Conservation (phyloP, 2,329 filamentous ascomycete species). For the Fusarium solani-melongenae region DNA sequence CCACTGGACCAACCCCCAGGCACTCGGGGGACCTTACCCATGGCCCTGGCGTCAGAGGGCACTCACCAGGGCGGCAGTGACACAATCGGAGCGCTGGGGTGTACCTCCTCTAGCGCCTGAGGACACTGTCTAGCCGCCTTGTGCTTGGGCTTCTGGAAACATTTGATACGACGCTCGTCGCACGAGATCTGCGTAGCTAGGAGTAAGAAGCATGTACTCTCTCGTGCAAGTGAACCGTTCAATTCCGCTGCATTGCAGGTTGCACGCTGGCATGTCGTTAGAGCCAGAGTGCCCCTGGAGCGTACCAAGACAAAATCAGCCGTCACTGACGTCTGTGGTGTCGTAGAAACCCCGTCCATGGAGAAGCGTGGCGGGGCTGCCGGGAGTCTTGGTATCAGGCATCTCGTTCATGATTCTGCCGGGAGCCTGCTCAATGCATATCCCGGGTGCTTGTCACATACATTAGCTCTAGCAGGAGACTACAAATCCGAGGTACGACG, state of each 20-base stretch:
- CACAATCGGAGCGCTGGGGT: slow-evolving; percentile 13
- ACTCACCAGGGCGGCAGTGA: slow-evolving; percentile 11
- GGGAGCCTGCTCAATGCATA: neutral
- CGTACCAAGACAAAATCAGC: neutral
- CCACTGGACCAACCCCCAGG: slow-evolving; percentile 14
- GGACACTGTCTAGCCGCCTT: slow-evolving; percentile 5
- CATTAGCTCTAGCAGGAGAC: neutral
- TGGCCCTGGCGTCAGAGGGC: slow-evolving; percentile 28
- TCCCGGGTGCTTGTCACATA: neutral
- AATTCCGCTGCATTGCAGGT: neutral
- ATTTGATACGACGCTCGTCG: slow-evolving; percentile 6
- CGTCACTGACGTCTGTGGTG: slow-evolving; percentile 6
- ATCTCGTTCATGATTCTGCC: slow-evolving; percentile 3
- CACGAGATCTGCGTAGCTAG: slow-evolving; percentile 7
- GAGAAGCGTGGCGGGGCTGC: neutral
- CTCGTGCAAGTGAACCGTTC: neutral
- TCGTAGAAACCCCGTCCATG: neutral
- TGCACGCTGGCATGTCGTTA: neutral
- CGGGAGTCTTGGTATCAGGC: slow-evolving; percentile 5
- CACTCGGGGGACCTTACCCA: slow-evolving; percentile 14
- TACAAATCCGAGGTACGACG: neutral
- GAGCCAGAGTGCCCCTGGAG: neutral
- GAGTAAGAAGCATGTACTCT: neutral
- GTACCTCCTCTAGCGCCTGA: neutral
- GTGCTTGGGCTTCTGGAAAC: slow-evolving; percentile 28